Conservation (phyloP, 805 yeast species). For the Saturnispora gosingensis region DNA sequence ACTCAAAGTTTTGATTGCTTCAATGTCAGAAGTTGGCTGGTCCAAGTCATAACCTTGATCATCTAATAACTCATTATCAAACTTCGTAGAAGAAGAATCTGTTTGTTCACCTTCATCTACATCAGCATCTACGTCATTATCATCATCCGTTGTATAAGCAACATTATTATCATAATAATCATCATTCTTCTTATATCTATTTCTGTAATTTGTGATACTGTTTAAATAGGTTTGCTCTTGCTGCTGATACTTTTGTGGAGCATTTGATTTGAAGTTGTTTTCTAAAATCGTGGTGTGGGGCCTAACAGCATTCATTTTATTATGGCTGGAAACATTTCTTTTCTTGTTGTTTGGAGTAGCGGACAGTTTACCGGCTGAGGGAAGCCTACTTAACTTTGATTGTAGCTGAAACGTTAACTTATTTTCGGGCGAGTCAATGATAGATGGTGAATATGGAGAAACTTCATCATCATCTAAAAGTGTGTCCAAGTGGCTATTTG, state of each 20-base stretch:
- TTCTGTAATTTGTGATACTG: constrained; percentile 31
- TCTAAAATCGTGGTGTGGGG: constrained; percentile 25
- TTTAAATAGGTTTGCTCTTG: constrained; percentile 45
- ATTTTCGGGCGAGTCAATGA: not conserved
- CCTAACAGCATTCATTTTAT: constrained; percentile 11
- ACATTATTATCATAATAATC: constrained; percentile 44
- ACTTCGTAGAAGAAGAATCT: not conserved
- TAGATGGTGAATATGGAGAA: not conserved
- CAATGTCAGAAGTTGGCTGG: constrained; percentile 17
- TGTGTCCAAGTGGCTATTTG: not conserved
- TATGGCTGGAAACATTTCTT: not conserved
- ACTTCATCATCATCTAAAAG: not conserved
- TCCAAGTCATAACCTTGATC: constrained; percentile 12
- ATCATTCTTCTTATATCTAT: constrained; percentile 31
- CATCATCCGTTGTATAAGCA: constrained; percentile 19
- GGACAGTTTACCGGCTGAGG: not conserved
- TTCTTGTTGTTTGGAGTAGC: not conserved
- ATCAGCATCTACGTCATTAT: constrained; percentile 26
- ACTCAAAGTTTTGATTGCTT: constrained; percentile 25
- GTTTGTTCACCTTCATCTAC: constrained; percentile 3
- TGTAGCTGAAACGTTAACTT: not conserved
- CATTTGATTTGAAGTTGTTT: constrained; percentile 25
- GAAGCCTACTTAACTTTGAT: constrained; percentile 1
- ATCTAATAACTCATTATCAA: constrained; percentile 7
- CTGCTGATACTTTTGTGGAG: constrained; percentile 36